Evolutionary conservation across 2,329 filamentous ascomycete species (phyloP), one percentile per base, ranked within the genome.

Genomic region (Cordyceps farinosa): DNA sequence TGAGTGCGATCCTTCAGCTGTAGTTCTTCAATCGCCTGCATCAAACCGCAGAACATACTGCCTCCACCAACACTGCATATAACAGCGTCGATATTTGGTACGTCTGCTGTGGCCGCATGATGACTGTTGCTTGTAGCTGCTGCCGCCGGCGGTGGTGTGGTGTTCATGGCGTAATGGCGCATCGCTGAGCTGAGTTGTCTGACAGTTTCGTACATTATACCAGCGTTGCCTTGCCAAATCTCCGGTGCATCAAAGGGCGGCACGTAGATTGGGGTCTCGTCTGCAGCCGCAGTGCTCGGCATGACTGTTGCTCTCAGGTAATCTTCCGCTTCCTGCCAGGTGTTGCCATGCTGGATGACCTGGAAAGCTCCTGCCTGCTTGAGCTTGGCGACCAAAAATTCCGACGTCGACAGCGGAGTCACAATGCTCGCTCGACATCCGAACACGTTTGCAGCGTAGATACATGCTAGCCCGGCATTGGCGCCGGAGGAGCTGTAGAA

Each of bases 21-120:
- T 52, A 67, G n/a, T 40, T 67, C 65, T 54, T 71, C 65, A 1
- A 92, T 76, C 2, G 88, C 89, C 70, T 87, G 79, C 72, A 89
- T 82, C 63, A 95, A 77, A 1, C 91, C 91, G 68, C 87, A 88
- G 54, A 95, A 81, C 22, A 95, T 75, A 0, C 91, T 90, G 10
- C 91, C 91, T n/a, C 91, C 91, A 3, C 91, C 91, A 44, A 92
- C 89, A 64, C 82, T 88, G 73, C 89, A 92, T 44, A 93, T 81
- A 5, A 95, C 78, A 1, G 84, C 88, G 69, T 91, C 87, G 3
- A 88, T 80, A 17, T 66, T 66, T 8, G 58, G 47, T 36, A 30
- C 15, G 22, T 44, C 27, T 32, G 30, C 15, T 10, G 8, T 22
- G 1, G 38, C 11, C 29, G 10, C 7, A 11, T 27, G 15, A 5